Conservation (phyloP, 306 rosid species). For the Medicago truncatula region MtrunA17r5.0-ANR NC_053042.1:56314501-56315000, state of each 20-base stretch:
- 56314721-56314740: not conserved
- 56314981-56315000: not conserved
- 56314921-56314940: not conserved
- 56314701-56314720: not conserved
- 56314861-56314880: not conserved
- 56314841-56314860: not conserved
- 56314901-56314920: conserved; percentile 36
- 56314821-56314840: not conserved
- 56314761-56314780: not conserved
- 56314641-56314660: conserved; percentile 3
- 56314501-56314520: conserved; percentile 1
- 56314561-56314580: not conserved
- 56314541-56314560: too few relatives aligned
- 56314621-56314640: not conserved
- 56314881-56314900: conserved; percentile 9
- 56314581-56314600: not conserved
- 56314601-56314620: conserved; percentile 7
- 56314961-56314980: conserved; percentile 1
- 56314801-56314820: not conserved
- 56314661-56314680: not conserved
- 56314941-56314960: conserved; percentile 7
- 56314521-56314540: not conserved
- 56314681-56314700: not conserved
- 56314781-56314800: not conserved
- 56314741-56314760: conserved; percentile 12